Conservation (phyloP, 192 early-diverging fungal genomes). For the Backusella tarrabulga region DNA sequence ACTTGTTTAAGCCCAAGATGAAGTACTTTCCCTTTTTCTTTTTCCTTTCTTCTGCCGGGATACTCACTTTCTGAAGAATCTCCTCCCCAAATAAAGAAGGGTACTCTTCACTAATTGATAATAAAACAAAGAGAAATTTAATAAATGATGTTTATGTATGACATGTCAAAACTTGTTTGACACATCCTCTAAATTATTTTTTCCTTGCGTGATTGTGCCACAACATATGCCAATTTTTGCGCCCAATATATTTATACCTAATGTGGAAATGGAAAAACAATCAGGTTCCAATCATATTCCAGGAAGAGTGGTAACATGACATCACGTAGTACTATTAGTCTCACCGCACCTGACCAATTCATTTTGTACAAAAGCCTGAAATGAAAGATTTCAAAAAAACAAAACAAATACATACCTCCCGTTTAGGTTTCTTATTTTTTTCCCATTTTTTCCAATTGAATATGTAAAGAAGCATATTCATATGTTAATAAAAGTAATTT, state of each 20-base stretch:
- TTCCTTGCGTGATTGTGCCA: background rate
- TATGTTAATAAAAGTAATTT: background rate
- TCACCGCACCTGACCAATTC: background rate
- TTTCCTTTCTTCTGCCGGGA: background rate
- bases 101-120: background rate
- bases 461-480: background rate
- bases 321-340: background rate
- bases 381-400: background rate
- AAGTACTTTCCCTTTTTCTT: background rate
- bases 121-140: background rate
- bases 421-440: too few relatives aligned
- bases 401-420: background rate
- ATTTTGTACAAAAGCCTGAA: background rate
- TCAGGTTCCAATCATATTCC: background rate
- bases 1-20: background rate
- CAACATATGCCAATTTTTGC: background rate
- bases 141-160: background rate
- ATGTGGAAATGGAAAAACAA: background rate
- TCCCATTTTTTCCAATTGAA: too few relatives aligned
- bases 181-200: background rate
- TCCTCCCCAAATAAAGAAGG: background rate
- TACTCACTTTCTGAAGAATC: background rate
- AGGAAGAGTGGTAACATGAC: background rate
- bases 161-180: conserved; percentile 8
- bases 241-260: background rate